Percentiles rank a stretch among this genome's conserved stretches.
Evolutionary conservation across 2,329 filamentous ascomycete genomes (phyloP).

Genomic region (Dactylellina parvicollis): DNA sequence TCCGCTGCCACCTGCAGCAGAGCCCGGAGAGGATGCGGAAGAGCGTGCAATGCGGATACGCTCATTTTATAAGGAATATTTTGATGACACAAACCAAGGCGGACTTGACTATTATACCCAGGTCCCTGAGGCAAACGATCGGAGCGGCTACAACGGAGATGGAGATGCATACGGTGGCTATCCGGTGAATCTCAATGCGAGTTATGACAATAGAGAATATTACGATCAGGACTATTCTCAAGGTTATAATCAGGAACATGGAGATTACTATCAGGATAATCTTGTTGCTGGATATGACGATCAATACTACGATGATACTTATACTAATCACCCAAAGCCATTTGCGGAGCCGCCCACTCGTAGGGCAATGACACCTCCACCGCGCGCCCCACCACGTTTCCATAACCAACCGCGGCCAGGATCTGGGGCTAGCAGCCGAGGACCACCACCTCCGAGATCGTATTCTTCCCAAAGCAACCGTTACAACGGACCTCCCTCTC

Average conservation of each 20-base stretch:
- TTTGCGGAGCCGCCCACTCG: slow-evolving; percentile 86
- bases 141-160: neutral
- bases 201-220: slow-evolving; percentile 61
- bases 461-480: slow-evolving; percentile 65
- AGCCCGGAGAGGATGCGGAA: slow-evolving; percentile 86
- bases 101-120: slow-evolving; percentile 45
- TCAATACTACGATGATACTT: slow-evolving; percentile 73
- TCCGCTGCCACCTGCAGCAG: slow-evolving; percentile 86
- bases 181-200: slow-evolving; percentile 60
- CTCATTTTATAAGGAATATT: slow-evolving; percentile 99
- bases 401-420: slow-evolving; percentile 59
- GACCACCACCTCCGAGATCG: slow-evolving; percentile 52
- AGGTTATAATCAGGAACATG: slow-evolving; percentile 54
- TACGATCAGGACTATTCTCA: slow-evolving; percentile 48
- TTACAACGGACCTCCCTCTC: slow-evolving; percentile 59
- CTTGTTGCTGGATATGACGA: slow-evolving; percentile 55
- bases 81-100: slow-evolving; percentile 72
- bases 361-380: slow-evolving; percentile 95
- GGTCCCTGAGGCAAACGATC: slow-evolving; percentile 12
- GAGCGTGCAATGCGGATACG: slow-evolving; percentile 93
- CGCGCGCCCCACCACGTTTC: slow-evolving; percentile 66
- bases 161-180: slow-evolving; percentile 55
- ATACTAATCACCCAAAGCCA: slow-evolving; percentile 68
- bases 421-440: slow-evolving; percentile 56
- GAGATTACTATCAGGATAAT: slow-evolving; percentile 74